These are phyloP conservation scores for Kwoniella sp. DNA, from an alignment of 768 basidiomycete species.

Conservation along the genomic window DNA sequence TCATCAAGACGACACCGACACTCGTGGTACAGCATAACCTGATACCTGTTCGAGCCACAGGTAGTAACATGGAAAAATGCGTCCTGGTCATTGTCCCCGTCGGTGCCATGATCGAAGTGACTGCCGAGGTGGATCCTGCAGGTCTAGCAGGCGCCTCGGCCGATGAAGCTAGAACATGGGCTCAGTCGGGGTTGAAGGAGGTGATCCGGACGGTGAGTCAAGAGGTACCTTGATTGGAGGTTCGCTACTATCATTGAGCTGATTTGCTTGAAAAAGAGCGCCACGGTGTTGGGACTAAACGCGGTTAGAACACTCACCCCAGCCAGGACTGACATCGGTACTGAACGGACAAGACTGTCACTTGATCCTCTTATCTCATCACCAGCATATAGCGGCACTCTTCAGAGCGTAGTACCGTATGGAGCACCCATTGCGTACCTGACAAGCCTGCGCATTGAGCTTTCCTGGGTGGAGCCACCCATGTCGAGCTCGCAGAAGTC, in stretches of 20 bases:
- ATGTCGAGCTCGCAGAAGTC: background rate
- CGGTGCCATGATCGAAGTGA: slow-evolving; percentile 19
- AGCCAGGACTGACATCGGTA: too few species aligned
- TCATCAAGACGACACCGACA: slow-evolving; percentile 18
- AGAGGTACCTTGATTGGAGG: too few species aligned
- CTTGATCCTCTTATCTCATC: too few species aligned
- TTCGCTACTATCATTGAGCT: too few species aligned
- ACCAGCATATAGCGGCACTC: slow-evolving; percentile 6
- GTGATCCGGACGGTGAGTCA: too few species aligned
- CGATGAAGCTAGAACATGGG: too few species aligned
- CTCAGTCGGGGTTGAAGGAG: background rate
- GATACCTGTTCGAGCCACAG: slow-evolving; percentile 9
- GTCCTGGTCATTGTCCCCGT: slow-evolving; percentile 28
- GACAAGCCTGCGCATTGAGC: slow-evolving; percentile 5
- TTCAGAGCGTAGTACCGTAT: slow-evolving; percentile 10
- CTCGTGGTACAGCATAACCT: slow-evolving; percentile 16
- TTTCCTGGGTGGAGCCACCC: slow-evolving; percentile 6
- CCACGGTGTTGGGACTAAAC: too few species aligned
- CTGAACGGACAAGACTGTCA: too few species aligned
- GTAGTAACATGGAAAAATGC: slow-evolving; percentile 26
- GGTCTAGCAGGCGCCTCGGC: too few species aligned
- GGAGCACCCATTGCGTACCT: slow-evolving; percentile 17
- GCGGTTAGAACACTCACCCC: too few species aligned
- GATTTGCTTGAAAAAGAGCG: too few species aligned
- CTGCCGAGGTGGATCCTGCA: slow-evolving; percentile 6